A percentile compares a stretch with the other conserved stretches of the same genome.
Evolutionary conservation across 306 rosid genomes (phyloP).

Genomic region (Datisca glomerata): DNA sequence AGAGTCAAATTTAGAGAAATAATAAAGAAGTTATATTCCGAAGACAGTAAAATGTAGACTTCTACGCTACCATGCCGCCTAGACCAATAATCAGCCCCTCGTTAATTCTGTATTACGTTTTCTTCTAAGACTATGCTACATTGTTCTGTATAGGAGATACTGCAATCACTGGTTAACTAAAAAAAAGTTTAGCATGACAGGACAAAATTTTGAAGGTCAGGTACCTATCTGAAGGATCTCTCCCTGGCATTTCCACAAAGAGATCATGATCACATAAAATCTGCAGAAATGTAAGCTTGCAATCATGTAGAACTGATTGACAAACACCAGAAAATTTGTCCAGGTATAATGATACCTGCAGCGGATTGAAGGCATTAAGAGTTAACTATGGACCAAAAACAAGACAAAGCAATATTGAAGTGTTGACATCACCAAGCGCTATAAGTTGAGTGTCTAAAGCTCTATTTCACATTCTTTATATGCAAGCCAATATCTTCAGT

Average conservation of each 20-base stretch:
- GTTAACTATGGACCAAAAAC: background rate
- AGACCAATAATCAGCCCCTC: no score
- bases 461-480: background rate
- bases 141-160: no score
- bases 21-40: no score
- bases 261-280: slow-evolving; percentile 93
- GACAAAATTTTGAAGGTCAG: slow-evolving; percentile 1
- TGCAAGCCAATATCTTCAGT: no score
- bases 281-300: slow-evolving; percentile 92
- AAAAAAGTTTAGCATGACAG: no score
- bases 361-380: slow-evolving; percentile 10
- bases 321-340: slow-evolving; percentile 98
- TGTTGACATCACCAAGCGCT: background rate
- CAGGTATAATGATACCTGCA: slow-evolving; percentile 89
- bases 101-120: no score
- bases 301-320: slow-evolving; percentile 84
- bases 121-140: no score
- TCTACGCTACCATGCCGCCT: no score
- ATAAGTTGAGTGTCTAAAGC: background rate
- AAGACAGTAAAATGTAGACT: no score
- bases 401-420: background rate
- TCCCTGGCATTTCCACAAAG: slow-evolving; percentile 98
- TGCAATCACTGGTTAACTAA: no score
- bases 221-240: slow-evolving; percentile 99
- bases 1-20: no score